Base-by-base conservation (phyloP, 2,329 filamentous ascomycete genomes). In the Ceratocystis lukuohia region DNA sequence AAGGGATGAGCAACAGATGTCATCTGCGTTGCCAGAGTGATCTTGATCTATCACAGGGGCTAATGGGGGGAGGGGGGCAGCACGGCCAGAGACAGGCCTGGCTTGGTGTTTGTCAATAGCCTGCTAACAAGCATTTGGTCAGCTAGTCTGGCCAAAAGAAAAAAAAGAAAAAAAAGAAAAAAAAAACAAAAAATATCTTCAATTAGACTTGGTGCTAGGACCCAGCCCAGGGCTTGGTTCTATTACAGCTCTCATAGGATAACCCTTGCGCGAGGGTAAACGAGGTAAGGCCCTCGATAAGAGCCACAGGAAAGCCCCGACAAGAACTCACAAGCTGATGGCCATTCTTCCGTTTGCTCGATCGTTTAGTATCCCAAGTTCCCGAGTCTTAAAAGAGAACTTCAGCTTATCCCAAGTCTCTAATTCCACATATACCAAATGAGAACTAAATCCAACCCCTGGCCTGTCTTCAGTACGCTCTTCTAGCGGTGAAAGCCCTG, bases 401-500 rank as follows among this genome's bases (percentile, higher is more conserved):
- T 46, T 63, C 44, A 63, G 44, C 61, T 63, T 45, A 33, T n/a
- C 53, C 25, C 3, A 28, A 30, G 53, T 28, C 17, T 10, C 28
- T 57, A 7, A 28, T 28, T 25, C 28, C 53, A 30, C 22, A 25
- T 15, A 48, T n/a, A 48, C 17, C 20, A 20, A 48, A 48, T 20
- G 10, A 41, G 37, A 41, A 10, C 3, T 41, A 12, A 48, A 48
- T 20, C 46, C 46, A n/a, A 3, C 46, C 20, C 46, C 46, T 50
- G 3, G 46, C 46, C 17, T 61, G 56, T 8, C 30, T 33, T 44
- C 5, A 45, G 37, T 12, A 12, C 37, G 10, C 37, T 41, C 10
- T 50, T 63, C 44, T 45, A 33, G 61, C 61, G 61, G 61, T 63
- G 61, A 28, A 63, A 48, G 61, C 44, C 22, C 45, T 33, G 15